These are phyloP conservation scores for Globisporangium viniferum DNA, from an alignment of 352 stramenopile genomes.

Conservation along the genomic window DNA sequence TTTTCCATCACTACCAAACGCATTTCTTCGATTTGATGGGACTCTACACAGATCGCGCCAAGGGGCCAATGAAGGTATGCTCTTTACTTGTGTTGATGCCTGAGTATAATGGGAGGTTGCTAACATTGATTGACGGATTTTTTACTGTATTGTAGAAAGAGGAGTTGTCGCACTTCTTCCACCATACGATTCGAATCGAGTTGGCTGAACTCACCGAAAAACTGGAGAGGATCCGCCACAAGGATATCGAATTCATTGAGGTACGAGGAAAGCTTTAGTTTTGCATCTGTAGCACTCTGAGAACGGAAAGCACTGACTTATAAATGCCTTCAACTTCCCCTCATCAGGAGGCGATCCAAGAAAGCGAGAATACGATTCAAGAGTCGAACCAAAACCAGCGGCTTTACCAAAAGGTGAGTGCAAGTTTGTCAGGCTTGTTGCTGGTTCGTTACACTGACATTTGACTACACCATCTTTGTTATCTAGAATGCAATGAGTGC, in stretches of 20 bases:
- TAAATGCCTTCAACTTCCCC: background rate
- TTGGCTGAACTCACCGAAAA: constrained; percentile 49
- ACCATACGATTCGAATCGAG: constrained; percentile 50
- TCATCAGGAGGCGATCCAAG: constrained; percentile 40
- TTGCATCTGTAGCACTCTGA: too few relatives aligned
- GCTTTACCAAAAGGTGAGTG: constrained; percentile 44
- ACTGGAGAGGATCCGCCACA: constrained; percentile 59
- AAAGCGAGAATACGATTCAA: constrained; percentile 54
- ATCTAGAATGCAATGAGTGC: constrained; percentile 41
- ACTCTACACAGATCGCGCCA: constrained; percentile 62
- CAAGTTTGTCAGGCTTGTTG: too few relatives aligned
- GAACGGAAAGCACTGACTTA: background rate
- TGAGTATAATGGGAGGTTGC: background rate
- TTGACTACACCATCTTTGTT: background rate
- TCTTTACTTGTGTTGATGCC: background rate
- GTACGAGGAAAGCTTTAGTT: constrained; percentile 11
- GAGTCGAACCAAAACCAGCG: constrained; percentile 55
- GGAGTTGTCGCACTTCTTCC: constrained; percentile 65
- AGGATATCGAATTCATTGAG: constrained; percentile 50
- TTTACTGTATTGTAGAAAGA: constrained; percentile 35
- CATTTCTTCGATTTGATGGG: constrained; percentile 69
- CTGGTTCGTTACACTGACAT: background rate
- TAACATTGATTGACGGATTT: background rate
- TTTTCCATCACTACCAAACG: constrained; percentile 71
- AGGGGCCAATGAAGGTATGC: constrained; percentile 55